A percentile compares a stretch with the other conserved stretches of the same genome.
Conservation (phyloP, 2,329 filamentous ascomycete genomes). For the Emergomyces orientalis region DNA sequence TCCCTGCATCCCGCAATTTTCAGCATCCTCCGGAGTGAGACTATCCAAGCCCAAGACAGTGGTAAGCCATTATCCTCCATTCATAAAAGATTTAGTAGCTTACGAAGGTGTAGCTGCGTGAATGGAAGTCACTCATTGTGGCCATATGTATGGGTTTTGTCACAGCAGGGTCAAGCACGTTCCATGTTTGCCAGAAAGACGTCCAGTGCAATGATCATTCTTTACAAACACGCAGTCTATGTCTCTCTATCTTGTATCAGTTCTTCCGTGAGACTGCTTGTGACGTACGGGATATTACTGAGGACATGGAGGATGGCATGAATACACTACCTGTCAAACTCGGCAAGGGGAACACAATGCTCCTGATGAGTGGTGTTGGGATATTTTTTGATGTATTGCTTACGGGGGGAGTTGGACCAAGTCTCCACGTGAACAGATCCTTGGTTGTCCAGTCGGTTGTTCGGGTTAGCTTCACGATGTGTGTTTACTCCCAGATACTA, state of each 20-base stretch:
- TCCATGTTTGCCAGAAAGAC: not conserved
- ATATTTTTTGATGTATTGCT: not conserved
- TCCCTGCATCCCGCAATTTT: slow-evolving; percentile 6
- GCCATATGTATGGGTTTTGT: slow-evolving; percentile 7
- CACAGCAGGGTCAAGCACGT: slow-evolving; percentile 5
- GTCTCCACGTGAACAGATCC: not conserved
- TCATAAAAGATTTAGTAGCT: not conserved
- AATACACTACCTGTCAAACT: not conserved
- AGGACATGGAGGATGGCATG: slow-evolving; percentile 11
- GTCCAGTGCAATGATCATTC: slow-evolving; percentile 5
- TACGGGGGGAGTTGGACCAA: not conserved
- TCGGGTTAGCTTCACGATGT: slow-evolving; percentile 2
- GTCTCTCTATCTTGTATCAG: slow-evolving; percentile 11
- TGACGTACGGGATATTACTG: slow-evolving; percentile 11
- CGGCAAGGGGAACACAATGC: not conserved
- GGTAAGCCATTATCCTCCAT: not conserved
- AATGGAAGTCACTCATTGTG: slow-evolving; percentile 6
- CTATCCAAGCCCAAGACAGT: not conserved
- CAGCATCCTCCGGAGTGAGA: not conserved
- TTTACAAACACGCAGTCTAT: slow-evolving; percentile 11
- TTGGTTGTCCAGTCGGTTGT: not conserved
- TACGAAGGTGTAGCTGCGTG: slow-evolving; percentile 2
- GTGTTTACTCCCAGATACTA: slow-evolving; percentile 3
- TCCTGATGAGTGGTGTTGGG: not conserved
- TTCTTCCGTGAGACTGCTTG: slow-evolving; percentile 14